Conservation (phyloP, 768 basidiomycete genomes). For the Coprinopsis marcescibilis region DNA sequence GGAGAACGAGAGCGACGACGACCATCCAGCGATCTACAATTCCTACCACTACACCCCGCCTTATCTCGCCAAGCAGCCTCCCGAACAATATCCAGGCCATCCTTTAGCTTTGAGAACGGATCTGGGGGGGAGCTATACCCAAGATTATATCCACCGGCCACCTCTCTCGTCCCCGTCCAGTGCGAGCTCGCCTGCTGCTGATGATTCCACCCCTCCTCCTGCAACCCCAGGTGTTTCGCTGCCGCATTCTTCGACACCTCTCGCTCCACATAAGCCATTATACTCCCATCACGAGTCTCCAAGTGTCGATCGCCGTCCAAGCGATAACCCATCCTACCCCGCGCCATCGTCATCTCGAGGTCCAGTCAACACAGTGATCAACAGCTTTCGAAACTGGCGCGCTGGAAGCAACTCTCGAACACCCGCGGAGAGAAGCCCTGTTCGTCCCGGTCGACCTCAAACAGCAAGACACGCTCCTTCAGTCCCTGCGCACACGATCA, state of each 20-base stretch:
- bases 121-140: constrained; percentile 22
- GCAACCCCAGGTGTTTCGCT: constrained; percentile 52
- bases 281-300: constrained; percentile 11
- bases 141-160: constrained; percentile 37
- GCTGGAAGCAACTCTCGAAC: constrained; percentile 23
- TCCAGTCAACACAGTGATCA: constrained; percentile 18
- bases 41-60: constrained; percentile 8
- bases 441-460: constrained; percentile 26
- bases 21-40: constrained; percentile 12
- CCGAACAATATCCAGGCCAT: constrained; percentile 16
- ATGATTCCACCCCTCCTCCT: constrained; percentile 69
- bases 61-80: constrained; percentile 12
- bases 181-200: constrained; percentile 53
- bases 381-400: constrained; percentile 28
- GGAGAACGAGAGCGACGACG: constrained; percentile 26
- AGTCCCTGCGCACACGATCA: constrained; percentile 18
- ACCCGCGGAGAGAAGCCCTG: constrained; percentile 14
- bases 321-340: no score
- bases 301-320: constrained; percentile 8
- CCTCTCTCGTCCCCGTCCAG: constrained; percentile 67
- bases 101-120: constrained; percentile 23
- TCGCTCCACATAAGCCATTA: constrained; percentile 3
- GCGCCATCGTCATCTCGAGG: constrained; percentile 20
- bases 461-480: constrained; percentile 25
- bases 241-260: constrained; percentile 4